These are phyloP conservation scores for Dalechampia spathulata DNA, from an alignment of 441 rosid genomes.

Conservation along the genomic window DNA sequence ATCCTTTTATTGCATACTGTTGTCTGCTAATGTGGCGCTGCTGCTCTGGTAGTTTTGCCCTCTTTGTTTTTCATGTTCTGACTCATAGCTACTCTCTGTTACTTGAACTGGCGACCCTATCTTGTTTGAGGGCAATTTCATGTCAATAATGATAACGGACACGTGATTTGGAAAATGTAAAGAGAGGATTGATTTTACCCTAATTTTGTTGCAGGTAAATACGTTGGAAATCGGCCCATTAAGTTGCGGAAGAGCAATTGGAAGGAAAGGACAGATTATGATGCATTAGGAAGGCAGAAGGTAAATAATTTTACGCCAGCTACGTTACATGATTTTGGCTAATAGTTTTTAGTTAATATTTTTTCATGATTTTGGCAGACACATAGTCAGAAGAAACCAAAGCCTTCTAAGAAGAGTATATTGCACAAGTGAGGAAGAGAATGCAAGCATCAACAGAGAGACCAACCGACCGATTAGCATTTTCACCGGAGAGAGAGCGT, in stretches of 20 bases:
- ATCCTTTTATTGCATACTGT: too few species aligned
- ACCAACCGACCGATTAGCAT: too few species aligned
- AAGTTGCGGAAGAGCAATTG: slow-evolving; percentile 94
- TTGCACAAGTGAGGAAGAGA: slow-evolving; percentile 57
- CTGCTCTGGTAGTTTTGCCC: too few species aligned
- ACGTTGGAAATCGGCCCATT: slow-evolving; percentile 93
- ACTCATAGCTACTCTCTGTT: too few species aligned
- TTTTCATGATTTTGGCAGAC: slow-evolving; percentile 34
- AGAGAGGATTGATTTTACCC: neutral
- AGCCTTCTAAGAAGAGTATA: slow-evolving; percentile 59
- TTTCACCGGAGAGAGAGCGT: too few species aligned
- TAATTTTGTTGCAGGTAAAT: slow-evolving; percentile 53
- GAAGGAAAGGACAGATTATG: slow-evolving; percentile 81
- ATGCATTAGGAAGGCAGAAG: slow-evolving; percentile 70
- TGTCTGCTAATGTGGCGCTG: too few species aligned
- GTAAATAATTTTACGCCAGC: slow-evolving; percentile 17
- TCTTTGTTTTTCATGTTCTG: too few species aligned
- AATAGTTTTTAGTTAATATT: neutral
- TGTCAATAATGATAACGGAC: too few species aligned
- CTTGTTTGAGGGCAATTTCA: too few species aligned
- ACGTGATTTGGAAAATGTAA: neutral
- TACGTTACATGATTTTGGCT: neutral
- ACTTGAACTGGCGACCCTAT: too few species aligned
- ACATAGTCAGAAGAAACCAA: slow-evolving; percentile 61
- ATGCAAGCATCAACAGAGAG: neutral